Evolutionary conservation across 306 rosid genomes (phyloP).

Genomic region (Cucumis cinereus): DNA sequence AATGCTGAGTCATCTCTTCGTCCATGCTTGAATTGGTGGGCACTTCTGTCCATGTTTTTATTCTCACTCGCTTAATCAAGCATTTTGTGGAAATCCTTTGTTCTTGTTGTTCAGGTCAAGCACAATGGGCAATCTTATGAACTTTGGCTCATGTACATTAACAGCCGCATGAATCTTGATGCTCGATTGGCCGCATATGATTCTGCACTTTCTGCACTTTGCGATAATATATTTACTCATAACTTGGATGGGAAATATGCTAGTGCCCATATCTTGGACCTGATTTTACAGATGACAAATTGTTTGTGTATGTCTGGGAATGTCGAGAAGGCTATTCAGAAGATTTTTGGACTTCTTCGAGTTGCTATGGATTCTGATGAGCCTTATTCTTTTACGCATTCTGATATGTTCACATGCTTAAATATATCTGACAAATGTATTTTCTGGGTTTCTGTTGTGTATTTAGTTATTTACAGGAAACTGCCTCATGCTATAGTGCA

Average conservation of each 20-base stretch:
- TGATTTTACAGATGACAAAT: slow-evolving; percentile 77
- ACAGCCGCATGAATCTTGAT: slow-evolving; percentile 55
- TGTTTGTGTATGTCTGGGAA: slow-evolving; percentile 84
- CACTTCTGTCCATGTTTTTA: neutral
- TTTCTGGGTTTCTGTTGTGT: slow-evolving; percentile 84
- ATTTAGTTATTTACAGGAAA: slow-evolving; percentile 86
- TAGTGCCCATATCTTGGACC: slow-evolving; percentile 80
- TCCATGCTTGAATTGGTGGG: neutral
- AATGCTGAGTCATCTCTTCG: neutral
- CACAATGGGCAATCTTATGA: slow-evolving; percentile 58
- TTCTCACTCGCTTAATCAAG: slow-evolving; percentile 1
- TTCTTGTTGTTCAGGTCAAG: slow-evolving; percentile 56
- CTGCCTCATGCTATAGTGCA: slow-evolving; percentile 64
- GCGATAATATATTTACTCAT: slow-evolving; percentile 31
- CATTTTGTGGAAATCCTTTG: slow-evolving; percentile 32
- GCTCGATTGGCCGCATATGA: slow-evolving; percentile 58
- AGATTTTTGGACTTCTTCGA: slow-evolving; percentile 34
- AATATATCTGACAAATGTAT: slow-evolving; percentile 82
- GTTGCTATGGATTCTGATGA: slow-evolving; percentile 30
- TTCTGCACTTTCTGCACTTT: slow-evolving; percentile 55
- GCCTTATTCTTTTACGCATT: slow-evolving; percentile 31
- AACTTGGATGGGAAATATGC: slow-evolving; percentile 28
- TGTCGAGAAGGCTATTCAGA: slow-evolving; percentile 59
- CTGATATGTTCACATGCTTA: slow-evolving; percentile 60
- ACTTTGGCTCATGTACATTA: slow-evolving; percentile 88